Base-by-base conservation (phyloP, 257 asterid species). In the Primulina tabacum region DNA sequence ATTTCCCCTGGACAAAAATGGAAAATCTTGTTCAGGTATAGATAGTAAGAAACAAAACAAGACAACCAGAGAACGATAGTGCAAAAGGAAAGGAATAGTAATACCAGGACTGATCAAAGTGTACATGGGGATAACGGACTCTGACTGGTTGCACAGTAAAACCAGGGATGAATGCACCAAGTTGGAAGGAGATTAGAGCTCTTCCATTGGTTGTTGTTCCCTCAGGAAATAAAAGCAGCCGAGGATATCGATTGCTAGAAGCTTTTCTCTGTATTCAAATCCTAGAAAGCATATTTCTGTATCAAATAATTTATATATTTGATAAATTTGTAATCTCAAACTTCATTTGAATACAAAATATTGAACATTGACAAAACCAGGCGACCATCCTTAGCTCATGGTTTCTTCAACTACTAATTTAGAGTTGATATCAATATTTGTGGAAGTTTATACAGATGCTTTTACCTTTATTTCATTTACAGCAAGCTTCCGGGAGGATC, bases 161-260 rank as follows among this genome's bases (percentile, higher is more conserved):
- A 55, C 95, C 97, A 29, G 99, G 97, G 74, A 94, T 88, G 84
- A 94, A 94, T 21, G 98, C 99, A 71, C 99, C 99, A 35, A 89
- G 94, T 82, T 94, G 97, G 80, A 94, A 94, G 38, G 99, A 91
- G 75, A 94, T 79, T 71, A 91, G 75, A 65, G 71, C 86, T 86
- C 96, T 94, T 83, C 98, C 99, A 62, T 88, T 94, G 86, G 88
- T 92, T n/a, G 99, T 94, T 18, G 98, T 94, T 82, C 99, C 99
- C 87, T 94, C 99, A 0, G 98, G 99, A 91, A 94, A 94, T 88
- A 94, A 86, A 82, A 94, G 96, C 83, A 94, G 79, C 64, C 92
- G 89, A 70, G 99, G 96, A 85, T 82, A 94, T 81, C 60, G 89
- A 78, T 81, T 71, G 86, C 80, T 71, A 71, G 98, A 94, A 72